Base-by-base conservation (phyloP, 495 filamentous ascomycete species). In the Penicillium bialowiezense region DNA sequence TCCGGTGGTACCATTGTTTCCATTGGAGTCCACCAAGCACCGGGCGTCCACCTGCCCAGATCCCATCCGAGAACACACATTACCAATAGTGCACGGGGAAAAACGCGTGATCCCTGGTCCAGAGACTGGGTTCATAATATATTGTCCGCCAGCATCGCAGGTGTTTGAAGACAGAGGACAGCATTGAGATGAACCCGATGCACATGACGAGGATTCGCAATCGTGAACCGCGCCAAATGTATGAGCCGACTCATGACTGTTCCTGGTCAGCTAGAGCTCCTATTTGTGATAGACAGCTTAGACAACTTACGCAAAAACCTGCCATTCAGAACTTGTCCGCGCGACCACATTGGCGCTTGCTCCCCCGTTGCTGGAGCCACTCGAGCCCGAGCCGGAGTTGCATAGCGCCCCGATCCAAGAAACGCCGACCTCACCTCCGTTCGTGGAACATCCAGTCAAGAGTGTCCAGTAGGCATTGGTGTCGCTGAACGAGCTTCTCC, bases 201-300 rank as follows among this genome's bases (percentile, higher is more conserved):
- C 65, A 65, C 91, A 96, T 3, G 84, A 79, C 7, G 60, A 44
- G 0, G 69, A 56, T 1, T 74, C 82, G 69, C 91, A 97, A 68
- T 97, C 91, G 62, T 97, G 91, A 35, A 95, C 86, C 10, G 91
- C 91, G 37, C 91, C 91, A 64, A 95, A 95, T 0, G 87, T 95
- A 58, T 97, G 91, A 5, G 88, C 91, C 7, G 87, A 84, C 63
- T 97, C 91, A 58, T 97, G 91, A 15, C 63, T 67, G 9, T 14
- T 7, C 14, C n/a, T 1, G 14, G 14, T 21, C 20, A 33, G 21
- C 10, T 1, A n/a, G 18, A 41, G 14, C n/a, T 7, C 0, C 52
- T n/a, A n/a, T n/a, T n/a, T n/a, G n/a, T n/a, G n/a, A n/a, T n/a
- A n/a, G n/a, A n/a, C 23, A 26, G 23, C 3, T 26, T 26, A 8